Conservation (phyloP, 768 basidiomycete genomes). For the Boletus fagicola region DNA sequence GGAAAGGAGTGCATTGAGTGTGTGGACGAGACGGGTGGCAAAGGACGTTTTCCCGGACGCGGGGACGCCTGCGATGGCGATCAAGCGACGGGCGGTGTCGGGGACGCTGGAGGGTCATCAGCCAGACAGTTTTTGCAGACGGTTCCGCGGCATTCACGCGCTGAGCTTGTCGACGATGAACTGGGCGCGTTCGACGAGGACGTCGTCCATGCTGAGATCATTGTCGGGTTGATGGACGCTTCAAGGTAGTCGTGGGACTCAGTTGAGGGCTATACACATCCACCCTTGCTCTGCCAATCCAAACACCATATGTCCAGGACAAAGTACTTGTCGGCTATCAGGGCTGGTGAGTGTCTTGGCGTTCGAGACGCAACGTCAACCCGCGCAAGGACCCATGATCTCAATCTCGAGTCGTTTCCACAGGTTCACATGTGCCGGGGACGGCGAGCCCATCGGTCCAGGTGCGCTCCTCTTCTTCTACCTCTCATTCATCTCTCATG, state of each 20-base stretch:
- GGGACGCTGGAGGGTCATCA: conserved; percentile 11
- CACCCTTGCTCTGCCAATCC: conserved; percentile 53
- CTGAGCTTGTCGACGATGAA: conserved; percentile 37
- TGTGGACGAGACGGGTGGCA: too few relatives aligned
- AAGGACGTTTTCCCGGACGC: too few relatives aligned
- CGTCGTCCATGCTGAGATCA: conserved; percentile 34
- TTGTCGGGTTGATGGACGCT: too few relatives aligned
- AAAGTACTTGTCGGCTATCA: conserved; percentile 87
- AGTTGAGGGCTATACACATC: neutral
- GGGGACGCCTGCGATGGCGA: too few relatives aligned
- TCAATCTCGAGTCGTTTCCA: neutral
- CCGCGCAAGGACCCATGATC: too few relatives aligned
- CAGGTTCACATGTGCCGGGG: conserved; percentile 73
- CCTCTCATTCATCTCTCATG: neutral
- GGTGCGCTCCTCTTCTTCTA: conserved; percentile 33
- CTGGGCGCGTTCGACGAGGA: conserved; percentile 40
- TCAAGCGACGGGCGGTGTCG: too few relatives aligned
- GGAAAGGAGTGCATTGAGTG: too few relatives aligned
- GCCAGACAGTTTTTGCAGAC: neutral
- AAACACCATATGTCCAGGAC: conserved; percentile 74
- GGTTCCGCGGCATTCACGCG: conserved; percentile 31
- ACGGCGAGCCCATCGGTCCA: conserved; percentile 64
- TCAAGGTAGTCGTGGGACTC: neutral
- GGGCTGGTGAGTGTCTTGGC: conserved; percentile 59
- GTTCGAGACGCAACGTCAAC: neutral